Evolutionary conservation across 306 rosid genomes (phyloP), one percentile per base, ranked within the genome.

Genomic region (Glycine soja): DNA sequence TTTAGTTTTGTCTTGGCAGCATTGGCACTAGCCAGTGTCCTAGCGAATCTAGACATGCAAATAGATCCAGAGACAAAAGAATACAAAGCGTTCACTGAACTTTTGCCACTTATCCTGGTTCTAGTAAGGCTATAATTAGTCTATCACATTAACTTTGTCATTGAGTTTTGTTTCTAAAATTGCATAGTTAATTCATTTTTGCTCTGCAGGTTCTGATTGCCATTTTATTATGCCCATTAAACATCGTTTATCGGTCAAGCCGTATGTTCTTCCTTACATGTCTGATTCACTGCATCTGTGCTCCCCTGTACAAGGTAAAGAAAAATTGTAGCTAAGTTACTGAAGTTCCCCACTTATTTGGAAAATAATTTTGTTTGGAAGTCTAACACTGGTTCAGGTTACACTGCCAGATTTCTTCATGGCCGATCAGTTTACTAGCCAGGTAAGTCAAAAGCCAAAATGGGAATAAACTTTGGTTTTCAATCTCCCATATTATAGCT

Each of bases 341-440:
- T 38, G 65, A 54, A 66, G 45, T 10, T 10, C n/a, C 3, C 15
- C 12, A 34, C 40, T 43, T 16, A 34, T 24, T 74, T 68, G 2
- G 46, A 77, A 68, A 24, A 11, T n/a, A 0, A 32, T 45, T 24
- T 24, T 19, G 34, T 15, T 70, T 18, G 15, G 10, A 70, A 70
- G 8, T 77, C 45, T 71, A 53, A 85, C 10, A 14, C n/a, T 8
- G 24, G 70, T 32, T 47, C 87, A 91, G 97, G 97, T 92, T 51
- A 81, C 89, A 69, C 87, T 92, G 57, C 87, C 94, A 13, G 94
- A 92, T 82, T 92, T 92, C 88, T 87, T 90, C 73, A 85, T 92
- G 91, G 93, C 90, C 50, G 92, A 92, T 87, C 97, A 92, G 72
- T 79, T 92, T 34, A 91, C 97, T 3, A 91, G 97, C 82, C 96